These are phyloP conservation scores for Epichloe gansuensis DNA, from an alignment of 2,329 filamentous ascomycete species.

Conservation along the genomic window DNA sequence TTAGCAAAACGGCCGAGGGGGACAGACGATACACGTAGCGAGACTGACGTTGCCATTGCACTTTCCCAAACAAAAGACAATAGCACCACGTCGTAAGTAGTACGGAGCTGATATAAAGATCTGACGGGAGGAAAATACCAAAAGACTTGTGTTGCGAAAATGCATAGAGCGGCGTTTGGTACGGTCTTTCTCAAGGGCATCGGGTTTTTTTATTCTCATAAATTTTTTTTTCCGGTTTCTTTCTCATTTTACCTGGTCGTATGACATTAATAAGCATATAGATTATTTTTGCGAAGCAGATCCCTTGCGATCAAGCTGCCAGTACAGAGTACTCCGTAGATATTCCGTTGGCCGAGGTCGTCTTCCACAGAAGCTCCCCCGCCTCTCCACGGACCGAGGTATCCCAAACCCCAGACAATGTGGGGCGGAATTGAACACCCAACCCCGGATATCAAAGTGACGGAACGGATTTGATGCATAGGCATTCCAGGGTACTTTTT, in stretches of 20 bases:
- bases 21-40: slow-evolving; percentile 40
- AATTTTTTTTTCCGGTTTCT: background rate
- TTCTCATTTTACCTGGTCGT: background rate
- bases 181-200: background rate
- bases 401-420: no score
- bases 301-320: no score
- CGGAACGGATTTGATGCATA: background rate
- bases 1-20: slow-evolving; percentile 51
- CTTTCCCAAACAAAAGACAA: slow-evolving; percentile 55
- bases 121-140: background rate
- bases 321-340: no score
- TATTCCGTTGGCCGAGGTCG: no score
- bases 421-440: no score
- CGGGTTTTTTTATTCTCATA: background rate
- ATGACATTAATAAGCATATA: no score
- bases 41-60: slow-evolving; percentile 65
- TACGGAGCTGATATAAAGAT: background rate
- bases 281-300: no score
- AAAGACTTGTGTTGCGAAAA: background rate
- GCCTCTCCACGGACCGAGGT: no score
- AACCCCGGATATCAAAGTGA: background rate
- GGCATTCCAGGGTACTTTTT: background rate
- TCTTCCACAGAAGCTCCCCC: no score
- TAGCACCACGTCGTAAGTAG: slow-evolving; percentile 20
- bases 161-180: slow-evolving; percentile 8